phyloP scores from a whole-genome alignment of 75 land plant genomes.

The Picea sitchensis region DNA sequence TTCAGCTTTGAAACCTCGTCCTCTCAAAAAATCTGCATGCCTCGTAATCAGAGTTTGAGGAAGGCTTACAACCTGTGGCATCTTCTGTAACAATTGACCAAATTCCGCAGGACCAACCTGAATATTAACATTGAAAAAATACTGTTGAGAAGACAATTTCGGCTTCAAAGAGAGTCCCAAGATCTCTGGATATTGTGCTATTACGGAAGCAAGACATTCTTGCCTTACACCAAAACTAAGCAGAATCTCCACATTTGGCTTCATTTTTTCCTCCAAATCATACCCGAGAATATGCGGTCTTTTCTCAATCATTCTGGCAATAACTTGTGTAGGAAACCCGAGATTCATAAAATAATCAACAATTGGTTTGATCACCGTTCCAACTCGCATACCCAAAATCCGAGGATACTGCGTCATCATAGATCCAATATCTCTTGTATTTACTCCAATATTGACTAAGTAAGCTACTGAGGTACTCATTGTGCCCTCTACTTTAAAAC shows the following conservation, averaged over 20 bases:
- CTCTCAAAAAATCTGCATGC: conserved; percentile 47
- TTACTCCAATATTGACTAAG: conserved; percentile 75
- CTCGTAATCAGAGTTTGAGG: conserved; percentile 45
- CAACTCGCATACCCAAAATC: conserved; percentile 86
- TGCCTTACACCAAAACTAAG: conserved; percentile 55
- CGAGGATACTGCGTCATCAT: conserved; percentile 75
- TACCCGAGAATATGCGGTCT: conserved; percentile 59
- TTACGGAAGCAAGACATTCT: conserved; percentile 50
- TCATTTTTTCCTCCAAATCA: conserved; percentile 58
- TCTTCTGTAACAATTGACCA: conserved; percentile 52
- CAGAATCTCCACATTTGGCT: conserved; percentile 57
- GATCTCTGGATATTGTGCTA: conserved; percentile 64
- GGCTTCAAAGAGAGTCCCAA: conserved; percentile 56
- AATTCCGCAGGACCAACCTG: conserved; percentile 54
- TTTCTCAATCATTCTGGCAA: conserved; percentile 65
- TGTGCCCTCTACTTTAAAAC: conserved; percentile 83
- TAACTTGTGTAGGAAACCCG: conserved; percentile 53
- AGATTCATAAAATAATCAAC: conserved; percentile 61
- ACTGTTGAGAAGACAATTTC: conserved; percentile 38
- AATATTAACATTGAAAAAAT: conserved; percentile 55
- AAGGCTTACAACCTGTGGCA: conserved; percentile 73
- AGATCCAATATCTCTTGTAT: conserved; percentile 68
- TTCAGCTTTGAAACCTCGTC: conserved; percentile 33
- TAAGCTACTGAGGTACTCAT: conserved; percentile 94
- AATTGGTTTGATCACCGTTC: conserved; percentile 61